A percentile compares a stretch with the other conserved stretches of the same genome.
phyloP scores from a whole-genome alignment of 2,329 filamentous ascomycete genomes.

The Aspergillus thermomutatus region DNA sequence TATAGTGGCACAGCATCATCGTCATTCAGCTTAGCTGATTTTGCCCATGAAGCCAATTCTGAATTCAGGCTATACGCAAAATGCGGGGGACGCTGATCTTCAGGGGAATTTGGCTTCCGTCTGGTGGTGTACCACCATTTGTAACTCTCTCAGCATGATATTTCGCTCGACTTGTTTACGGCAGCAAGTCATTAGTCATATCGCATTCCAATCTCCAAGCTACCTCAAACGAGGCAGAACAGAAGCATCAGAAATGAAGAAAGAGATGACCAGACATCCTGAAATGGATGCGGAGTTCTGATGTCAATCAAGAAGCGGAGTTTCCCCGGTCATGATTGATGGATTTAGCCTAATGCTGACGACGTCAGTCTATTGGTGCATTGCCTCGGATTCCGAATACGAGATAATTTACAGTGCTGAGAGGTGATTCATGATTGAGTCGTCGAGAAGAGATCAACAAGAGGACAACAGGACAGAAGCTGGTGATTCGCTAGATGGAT shows the following conservation, averaged over 20 bases:
- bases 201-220: background rate
- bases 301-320: background rate
- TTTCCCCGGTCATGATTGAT: background rate
- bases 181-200: background rate
- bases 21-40: background rate
- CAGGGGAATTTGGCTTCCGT: background rate
- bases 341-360: background rate
- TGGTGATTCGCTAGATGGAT: background rate
- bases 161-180: background rate
- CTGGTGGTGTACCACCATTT: background rate
- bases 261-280: background rate
- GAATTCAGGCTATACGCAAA: background rate
- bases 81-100: background rate
- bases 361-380: background rate
- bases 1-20: background rate
- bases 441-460: background rate
- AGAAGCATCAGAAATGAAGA: background rate
- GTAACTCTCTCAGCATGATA: background rate
- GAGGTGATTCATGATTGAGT: background rate
- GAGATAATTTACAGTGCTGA: background rate
- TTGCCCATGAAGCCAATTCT: background rate
- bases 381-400: background rate
- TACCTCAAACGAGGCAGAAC: background rate
- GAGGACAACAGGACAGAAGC: background rate
- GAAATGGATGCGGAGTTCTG: background rate